These are phyloP conservation scores for Trichaptum fuscoviolaceum DNA, from an alignment of 768 basidiomycete genomes.

Conservation along the genomic window DNA sequence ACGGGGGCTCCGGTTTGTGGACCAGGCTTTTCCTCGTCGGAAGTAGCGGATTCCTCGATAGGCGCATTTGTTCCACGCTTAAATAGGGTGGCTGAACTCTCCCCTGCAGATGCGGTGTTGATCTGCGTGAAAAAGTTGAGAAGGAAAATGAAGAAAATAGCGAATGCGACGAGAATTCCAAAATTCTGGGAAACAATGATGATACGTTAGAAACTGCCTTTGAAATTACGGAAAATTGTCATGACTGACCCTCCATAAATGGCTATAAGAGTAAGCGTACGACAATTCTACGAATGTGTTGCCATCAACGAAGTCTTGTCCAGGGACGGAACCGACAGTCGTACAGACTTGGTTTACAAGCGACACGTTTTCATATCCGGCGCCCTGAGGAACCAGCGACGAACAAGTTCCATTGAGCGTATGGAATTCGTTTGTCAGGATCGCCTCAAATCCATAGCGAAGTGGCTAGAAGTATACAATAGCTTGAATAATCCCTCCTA, in stretches of 20 bases:
- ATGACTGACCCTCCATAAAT: slow-evolving; percentile 20
- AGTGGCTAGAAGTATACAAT: slow-evolving; percentile 37
- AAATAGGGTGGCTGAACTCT: slow-evolving; percentile 29
- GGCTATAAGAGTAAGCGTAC: slow-evolving; percentile 20
- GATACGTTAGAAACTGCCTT: neutral
- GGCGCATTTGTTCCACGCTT: slow-evolving; percentile 19
- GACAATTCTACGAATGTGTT: slow-evolving; percentile 31
- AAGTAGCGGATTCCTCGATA: neutral
- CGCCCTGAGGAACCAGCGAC: slow-evolving; percentile 14
- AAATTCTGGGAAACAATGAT: slow-evolving; percentile 1
- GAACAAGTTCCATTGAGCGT: slow-evolving; percentile 25
- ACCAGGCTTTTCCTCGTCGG: neutral
- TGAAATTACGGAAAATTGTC: neutral
- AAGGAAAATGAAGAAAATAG: slow-evolving; percentile 27
- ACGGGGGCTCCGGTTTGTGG: slow-evolving; percentile 11
- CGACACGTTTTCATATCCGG: slow-evolving; percentile 15
- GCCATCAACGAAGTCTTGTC: slow-evolving; percentile 27
- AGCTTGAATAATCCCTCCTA: slow-evolving; percentile 23
- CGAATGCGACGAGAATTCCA: slow-evolving; percentile 36
- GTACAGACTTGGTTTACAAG: slow-evolving; percentile 32
- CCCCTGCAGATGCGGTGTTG: slow-evolving; percentile 17
- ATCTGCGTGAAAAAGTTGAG: slow-evolving; percentile 25
- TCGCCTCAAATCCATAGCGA: slow-evolving; percentile 31
- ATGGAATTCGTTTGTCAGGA: slow-evolving; percentile 39
- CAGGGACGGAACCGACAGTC: slow-evolving; percentile 25